These are phyloP conservation scores for Aquilaria agallochum DNA, from an alignment of 441 rosid species.

Conservation along the genomic window DNA sequence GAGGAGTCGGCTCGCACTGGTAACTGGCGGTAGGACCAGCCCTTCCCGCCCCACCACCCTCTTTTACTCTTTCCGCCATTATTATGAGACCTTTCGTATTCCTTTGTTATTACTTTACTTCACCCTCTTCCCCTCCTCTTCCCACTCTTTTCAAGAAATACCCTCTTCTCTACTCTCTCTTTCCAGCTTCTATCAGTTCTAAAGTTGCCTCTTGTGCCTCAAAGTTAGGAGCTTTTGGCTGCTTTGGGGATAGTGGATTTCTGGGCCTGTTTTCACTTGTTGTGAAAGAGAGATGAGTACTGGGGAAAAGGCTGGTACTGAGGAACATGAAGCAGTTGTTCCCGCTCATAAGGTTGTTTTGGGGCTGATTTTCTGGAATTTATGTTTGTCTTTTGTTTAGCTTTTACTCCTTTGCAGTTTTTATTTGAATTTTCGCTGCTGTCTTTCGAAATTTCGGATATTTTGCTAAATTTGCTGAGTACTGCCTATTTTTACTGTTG, in stretches of 20 bases:
- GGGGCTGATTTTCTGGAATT: not conserved
- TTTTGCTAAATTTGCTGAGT: not conserved
- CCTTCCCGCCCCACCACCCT: not conserved
- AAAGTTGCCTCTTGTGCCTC: not conserved
- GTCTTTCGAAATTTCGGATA: too few species aligned
- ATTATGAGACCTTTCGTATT: conserved; percentile 12
- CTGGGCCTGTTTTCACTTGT: conserved; percentile 5
- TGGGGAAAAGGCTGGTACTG: conserved; percentile 16
- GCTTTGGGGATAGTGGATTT: not conserved
- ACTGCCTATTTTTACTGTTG: not conserved
- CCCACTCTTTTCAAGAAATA: conserved; percentile 23
- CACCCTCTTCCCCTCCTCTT: not conserved
- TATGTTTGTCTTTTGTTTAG: not conserved
- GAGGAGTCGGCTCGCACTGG: not conserved
- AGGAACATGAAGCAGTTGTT: conserved; percentile 4
- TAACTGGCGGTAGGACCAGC: conserved; percentile 13
- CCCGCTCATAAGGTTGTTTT: conserved; percentile 15
- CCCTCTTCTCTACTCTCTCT: not conserved
- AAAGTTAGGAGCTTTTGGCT: too few species aligned
- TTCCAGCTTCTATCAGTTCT: not conserved
- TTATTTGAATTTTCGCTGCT: not conserved
- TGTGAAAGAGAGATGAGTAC: conserved; percentile 18
- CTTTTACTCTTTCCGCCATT: conserved; percentile 15
- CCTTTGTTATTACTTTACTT: not conserved
- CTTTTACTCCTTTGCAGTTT: not conserved